phyloP scores from a whole-genome alignment of 2,329 filamentous ascomycete genomes.

The Xylaria sp. region DNA sequence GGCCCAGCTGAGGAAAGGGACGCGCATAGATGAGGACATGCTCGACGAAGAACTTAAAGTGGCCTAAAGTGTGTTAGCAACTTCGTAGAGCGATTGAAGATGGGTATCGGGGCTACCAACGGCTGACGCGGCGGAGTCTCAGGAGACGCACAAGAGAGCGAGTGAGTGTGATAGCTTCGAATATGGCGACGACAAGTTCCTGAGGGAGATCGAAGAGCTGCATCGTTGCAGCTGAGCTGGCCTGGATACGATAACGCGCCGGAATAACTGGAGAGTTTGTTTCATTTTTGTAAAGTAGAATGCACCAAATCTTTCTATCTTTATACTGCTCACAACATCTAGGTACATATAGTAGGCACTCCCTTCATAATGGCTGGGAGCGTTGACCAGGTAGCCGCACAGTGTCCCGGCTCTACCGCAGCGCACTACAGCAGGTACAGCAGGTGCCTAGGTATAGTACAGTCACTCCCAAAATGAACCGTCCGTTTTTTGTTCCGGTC shows the following conservation, averaged over 20 bases:
- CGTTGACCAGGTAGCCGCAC: too few relatives aligned
- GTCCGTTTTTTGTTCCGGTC: too few relatives aligned
- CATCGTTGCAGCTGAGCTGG: neutral
- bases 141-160: slow-evolving; percentile 9
- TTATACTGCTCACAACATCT: neutral
- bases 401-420: neutral
- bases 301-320: too few relatives aligned
- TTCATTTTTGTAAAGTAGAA: too few relatives aligned
- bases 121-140: slow-evolving; percentile 9
- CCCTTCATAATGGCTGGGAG: too few relatives aligned
- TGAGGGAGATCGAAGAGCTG: slow-evolving; percentile 1
- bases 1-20: too few relatives aligned
- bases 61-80: neutral
- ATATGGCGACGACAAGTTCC: slow-evolving; percentile 4
- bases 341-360: neutral
- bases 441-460: too few relatives aligned
- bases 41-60: too few relatives aligned
- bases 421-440: too few relatives aligned
- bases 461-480: too few relatives aligned
- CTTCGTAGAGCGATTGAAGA: neutral
- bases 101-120: neutral
- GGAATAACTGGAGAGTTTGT: too few relatives aligned
- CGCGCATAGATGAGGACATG: too few relatives aligned
- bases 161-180: slow-evolving; percentile 9
- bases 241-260: neutral